These are phyloP conservation scores for Agastache rugosa DNA, from an alignment of 257 asterid genomes.

Conservation along the genomic window DNA sequence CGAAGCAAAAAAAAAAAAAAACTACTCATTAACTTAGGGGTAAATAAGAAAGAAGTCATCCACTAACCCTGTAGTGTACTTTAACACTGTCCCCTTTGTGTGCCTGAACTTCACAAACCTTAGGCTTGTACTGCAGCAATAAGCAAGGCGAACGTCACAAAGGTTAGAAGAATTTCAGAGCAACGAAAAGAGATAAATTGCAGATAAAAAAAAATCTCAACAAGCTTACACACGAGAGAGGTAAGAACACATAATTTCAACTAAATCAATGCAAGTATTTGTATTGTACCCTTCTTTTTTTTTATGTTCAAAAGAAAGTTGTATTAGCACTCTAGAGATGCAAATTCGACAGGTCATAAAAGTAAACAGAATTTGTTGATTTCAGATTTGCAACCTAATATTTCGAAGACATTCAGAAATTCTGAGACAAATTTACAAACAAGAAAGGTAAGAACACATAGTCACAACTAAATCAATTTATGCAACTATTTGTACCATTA, in stretches of 20 bases:
- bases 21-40: not conserved
- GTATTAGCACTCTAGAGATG: not conserved
- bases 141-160: conserved; percentile 28
- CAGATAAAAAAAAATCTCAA: not conserved
- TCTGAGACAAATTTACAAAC: too few species aligned
- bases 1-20: not conserved
- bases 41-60: not conserved
- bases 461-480: too few species aligned
- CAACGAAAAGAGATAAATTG: not conserved
- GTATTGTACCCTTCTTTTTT: too few species aligned
- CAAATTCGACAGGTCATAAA: not conserved
- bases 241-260: not conserved
- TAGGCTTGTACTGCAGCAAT: conserved; percentile 81
- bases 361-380: not conserved
- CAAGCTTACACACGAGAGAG: not conserved
- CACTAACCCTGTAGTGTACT: conserved; percentile 94
- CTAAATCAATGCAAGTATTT: not conserved
- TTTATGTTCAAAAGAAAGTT: too few species aligned
- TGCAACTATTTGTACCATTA: too few species aligned
- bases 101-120: conserved; percentile 78
- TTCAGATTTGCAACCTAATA: not conserved
- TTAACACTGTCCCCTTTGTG: conserved; percentile 87
- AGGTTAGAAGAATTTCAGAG: not conserved
- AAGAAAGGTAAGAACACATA: too few species aligned
- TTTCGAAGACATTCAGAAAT: not conserved